Conservation (phyloP, 2,329 filamentous ascomycete genomes). For the Colletotrichum ledebouriae region DNA sequence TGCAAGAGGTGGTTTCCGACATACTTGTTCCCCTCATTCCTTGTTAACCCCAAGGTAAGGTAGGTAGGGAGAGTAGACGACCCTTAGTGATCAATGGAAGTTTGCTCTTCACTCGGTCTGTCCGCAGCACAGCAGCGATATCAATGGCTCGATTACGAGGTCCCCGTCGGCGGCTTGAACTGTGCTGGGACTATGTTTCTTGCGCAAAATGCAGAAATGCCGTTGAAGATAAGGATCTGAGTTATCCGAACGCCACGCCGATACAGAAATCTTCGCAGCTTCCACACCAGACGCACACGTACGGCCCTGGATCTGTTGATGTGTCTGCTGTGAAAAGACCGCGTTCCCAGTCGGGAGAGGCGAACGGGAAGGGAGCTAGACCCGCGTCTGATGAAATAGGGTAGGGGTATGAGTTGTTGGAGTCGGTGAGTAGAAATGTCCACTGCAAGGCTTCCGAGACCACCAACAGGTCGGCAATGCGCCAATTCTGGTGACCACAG, state of each 20-base stretch:
- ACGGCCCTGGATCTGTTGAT: background rate
- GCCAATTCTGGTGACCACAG: background rate
- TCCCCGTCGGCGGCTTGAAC: conserved; percentile 15
- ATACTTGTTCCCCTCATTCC: conserved; percentile 13
- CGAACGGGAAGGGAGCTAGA: background rate
- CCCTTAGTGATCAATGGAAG: conserved; percentile 5
- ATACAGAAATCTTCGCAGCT: conserved; percentile 29
- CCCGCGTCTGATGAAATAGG: background rate
- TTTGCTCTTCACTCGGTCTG: conserved; percentile 29
- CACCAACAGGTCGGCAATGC: conserved; percentile 13
- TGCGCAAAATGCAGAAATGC: conserved; percentile 20
- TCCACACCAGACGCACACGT: background rate
- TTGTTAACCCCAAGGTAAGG: background rate
- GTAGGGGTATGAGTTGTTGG: background rate
- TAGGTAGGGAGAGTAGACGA: background rate
- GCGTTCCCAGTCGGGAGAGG: background rate
- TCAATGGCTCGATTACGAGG: conserved; percentile 39
- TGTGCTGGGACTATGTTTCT: conserved; percentile 1
- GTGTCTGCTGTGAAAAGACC: conserved; percentile 1
- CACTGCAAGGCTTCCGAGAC: background rate
- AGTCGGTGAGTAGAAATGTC: background rate
- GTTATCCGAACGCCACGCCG: conserved; percentile 28
- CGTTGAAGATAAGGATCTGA: conserved; percentile 37
- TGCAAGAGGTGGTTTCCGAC: conserved; percentile 13
- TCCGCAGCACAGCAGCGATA: conserved; percentile 17